Evolutionary conservation across 148 eudicot genomes (phyloP), one percentile per base, ranked within the genome.

Genomic region (Rhododendron williamsianum): DNA sequence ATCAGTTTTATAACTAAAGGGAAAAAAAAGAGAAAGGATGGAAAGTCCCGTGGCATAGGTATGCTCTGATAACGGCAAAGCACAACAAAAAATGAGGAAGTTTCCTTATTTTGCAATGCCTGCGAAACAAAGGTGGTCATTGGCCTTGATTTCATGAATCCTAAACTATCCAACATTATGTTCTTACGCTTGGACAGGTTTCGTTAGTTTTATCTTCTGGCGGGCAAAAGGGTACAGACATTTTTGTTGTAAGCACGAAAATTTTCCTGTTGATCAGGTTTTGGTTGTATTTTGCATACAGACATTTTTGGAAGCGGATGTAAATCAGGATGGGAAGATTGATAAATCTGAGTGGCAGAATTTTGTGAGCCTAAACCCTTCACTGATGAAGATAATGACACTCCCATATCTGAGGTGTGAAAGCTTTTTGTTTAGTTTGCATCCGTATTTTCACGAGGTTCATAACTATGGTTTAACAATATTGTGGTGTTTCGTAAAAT

Each of bases 241-340:
- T 54, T 15, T 54, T 54, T 54, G 49, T 13, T 13, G 58, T 15
- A 15, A 15, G 5, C 58, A 3, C 1, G 60, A 1, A 54, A 16
- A 15, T 63, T 63, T 63, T 63, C 71, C 11, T 63, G 27, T 2
- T 63, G 27, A 63, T 83, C 9, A 23, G 21, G 6, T 33, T 48
- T 46, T 78, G 33, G 77, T 13, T 65, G 49, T 35, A 5, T 23
- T 86, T 36, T 76, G 56, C 84, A 56, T 43, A 19, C 93, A 97
- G 99, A 97, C 99, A 65, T 97, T 97, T 86, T 84, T 80, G 86
- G 99, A 97, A 73, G 96, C 98, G 18, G 99, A 97, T 87, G 88
- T 86, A 82, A 90, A 95, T 87, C 92, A 88, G 86, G 99, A 97
- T 76, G 98, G 96, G 33, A 97, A 92, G 87, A 97, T 97, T 16